phyloP scores from a whole-genome alignment of 345 rosid genomes.

The Pistacia atlantica region DNA sequence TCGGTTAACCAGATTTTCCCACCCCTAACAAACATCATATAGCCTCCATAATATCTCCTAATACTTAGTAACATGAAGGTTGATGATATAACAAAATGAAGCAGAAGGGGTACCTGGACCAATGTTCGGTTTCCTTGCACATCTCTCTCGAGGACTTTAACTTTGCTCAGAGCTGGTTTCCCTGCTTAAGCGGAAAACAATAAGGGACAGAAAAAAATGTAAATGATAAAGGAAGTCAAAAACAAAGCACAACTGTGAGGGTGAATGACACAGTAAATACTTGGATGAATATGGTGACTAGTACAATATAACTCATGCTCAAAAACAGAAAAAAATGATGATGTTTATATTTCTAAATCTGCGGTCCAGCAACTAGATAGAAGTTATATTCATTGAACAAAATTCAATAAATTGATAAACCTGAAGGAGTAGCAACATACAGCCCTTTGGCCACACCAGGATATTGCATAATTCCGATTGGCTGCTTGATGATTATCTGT shows the following conservation, averaged over 20 bases:
- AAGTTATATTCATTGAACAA: background rate
- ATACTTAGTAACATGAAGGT: background rate
- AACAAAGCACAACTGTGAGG: background rate
- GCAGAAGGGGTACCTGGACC: slow-evolving; percentile 55
- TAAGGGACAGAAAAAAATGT: background rate
- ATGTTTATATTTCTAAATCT: background rate
- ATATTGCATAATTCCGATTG: slow-evolving; percentile 69
- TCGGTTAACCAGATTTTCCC: too few relatives aligned
- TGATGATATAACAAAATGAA: slow-evolving; percentile 14
- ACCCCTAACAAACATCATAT: background rate
- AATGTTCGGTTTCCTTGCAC: slow-evolving; percentile 44
- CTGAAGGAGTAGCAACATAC: slow-evolving; percentile 78
- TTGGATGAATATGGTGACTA: background rate
- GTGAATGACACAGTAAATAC: background rate
- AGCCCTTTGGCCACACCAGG: slow-evolving; percentile 89
- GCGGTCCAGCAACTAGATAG: background rate
- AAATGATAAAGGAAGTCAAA: background rate
- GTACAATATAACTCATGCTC: background rate
- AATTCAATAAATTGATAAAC: slow-evolving; percentile 30
- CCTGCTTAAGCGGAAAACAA: slow-evolving; percentile 40
- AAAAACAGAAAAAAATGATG: background rate
- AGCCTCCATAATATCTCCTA: background rate
- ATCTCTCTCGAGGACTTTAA: slow-evolving; percentile 73
- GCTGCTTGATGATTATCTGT: slow-evolving; percentile 69
- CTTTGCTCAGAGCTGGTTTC: slow-evolving; percentile 76